Evolutionary conservation across 2,329 filamentous ascomycete species (phyloP).

Genomic region (Neofusicoccum parvum): DNA sequence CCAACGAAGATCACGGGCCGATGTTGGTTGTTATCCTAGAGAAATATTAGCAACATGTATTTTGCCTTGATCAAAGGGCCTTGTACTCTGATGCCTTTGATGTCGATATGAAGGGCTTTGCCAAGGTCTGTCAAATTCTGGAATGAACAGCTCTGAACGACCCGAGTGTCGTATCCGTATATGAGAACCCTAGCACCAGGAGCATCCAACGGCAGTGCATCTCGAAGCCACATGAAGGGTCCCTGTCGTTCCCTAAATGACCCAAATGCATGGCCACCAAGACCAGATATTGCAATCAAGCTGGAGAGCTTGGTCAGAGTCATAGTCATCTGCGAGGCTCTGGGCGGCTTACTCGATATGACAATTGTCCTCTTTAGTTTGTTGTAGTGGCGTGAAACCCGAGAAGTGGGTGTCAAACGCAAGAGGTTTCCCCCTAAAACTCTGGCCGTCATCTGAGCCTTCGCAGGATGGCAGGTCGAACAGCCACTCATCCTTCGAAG

Average conservation of each 20-base stretch:
- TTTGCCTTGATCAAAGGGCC: too few relatives aligned
- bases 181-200: conserved; percentile 28
- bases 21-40: not conserved
- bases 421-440: not conserved
- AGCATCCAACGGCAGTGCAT: conserved; percentile 30
- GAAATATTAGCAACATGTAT: too few relatives aligned
- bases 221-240: conserved; percentile 34
- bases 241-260: conserved; percentile 34
- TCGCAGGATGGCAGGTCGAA: not conserved
- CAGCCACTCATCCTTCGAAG: not conserved
- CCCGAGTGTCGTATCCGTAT: conserved; percentile 30
- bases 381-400: conserved; percentile 18
- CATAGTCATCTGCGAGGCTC: too few relatives aligned
- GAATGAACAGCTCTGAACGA: not conserved
- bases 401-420: conserved; percentile 22
- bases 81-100: not conserved
- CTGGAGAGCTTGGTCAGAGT: not conserved
- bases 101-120: not conserved
- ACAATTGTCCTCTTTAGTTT: not conserved
- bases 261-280: conserved; percentile 34
- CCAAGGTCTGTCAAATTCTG: not conserved
- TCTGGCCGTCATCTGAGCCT: not conserved
- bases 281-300: conserved; percentile 24
- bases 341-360: not conserved
- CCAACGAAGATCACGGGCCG: not conserved